These are phyloP conservation scores for Psidium guajava DNA, from an alignment of 345 rosid species.

Conservation along the genomic window DNA sequence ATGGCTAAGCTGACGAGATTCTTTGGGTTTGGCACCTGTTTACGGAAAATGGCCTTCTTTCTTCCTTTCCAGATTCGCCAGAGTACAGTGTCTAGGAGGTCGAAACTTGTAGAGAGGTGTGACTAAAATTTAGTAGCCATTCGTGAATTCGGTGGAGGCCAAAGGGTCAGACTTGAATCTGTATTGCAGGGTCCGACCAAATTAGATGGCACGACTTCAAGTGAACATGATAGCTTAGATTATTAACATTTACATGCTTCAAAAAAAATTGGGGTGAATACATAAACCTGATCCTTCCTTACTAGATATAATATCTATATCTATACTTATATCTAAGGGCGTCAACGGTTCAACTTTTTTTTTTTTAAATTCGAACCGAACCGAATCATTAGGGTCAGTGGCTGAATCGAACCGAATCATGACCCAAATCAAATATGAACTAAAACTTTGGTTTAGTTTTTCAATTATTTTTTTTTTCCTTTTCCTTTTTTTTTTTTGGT, in stretches of 20 bases:
- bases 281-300: neutral
- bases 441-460: too few species aligned
- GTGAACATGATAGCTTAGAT: neutral
- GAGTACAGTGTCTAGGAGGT: neutral
- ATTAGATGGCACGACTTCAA: neutral
- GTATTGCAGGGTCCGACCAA: neutral
- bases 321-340: too few species aligned
- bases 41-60: neutral
- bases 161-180: neutral
- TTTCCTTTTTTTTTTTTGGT: too few species aligned
- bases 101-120: neutral
- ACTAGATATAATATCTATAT: too few species aligned
- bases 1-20: neutral
- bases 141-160: neutral
- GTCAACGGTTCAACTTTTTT: too few species aligned
- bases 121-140: neutral
- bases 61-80: neutral
- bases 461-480: too few species aligned
- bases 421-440: too few species aligned
- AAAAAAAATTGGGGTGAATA: neutral
- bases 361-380: too few species aligned
- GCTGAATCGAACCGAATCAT: too few species aligned
- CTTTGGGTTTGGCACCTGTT: neutral
- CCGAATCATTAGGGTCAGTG: too few species aligned
- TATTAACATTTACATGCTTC: neutral